Conservation (phyloP, 768 basidiomycete species). For the Mycena belliarum region DNA sequence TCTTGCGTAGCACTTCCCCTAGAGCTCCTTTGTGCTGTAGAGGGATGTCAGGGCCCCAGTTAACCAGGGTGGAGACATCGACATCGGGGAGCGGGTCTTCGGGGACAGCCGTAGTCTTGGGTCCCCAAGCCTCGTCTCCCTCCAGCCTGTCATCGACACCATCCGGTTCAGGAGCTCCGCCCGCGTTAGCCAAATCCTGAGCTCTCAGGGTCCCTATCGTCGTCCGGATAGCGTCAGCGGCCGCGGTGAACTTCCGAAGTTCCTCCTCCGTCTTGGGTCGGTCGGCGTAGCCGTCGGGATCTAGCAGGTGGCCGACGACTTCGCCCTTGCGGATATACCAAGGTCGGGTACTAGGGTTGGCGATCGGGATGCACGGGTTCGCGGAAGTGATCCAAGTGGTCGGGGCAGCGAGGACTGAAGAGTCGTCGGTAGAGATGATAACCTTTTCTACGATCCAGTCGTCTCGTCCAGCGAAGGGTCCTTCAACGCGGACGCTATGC, state of each 20-base stretch:
- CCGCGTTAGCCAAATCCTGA: too few species aligned
- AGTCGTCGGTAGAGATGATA: conserved; percentile 12
- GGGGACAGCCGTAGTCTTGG: conserved; percentile 27
- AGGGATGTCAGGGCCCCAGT: conserved; percentile 23
- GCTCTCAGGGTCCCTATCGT: too few species aligned
- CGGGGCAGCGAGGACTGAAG: conserved; percentile 11
- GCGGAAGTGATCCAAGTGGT: conserved; percentile 15
- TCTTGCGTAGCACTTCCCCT: conserved; percentile 7
- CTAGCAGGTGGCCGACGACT: conserved; percentile 9
- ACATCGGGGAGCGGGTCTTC: conserved; percentile 10
- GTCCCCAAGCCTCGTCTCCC: conserved; percentile 20
- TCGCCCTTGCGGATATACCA: conserved; percentile 15
- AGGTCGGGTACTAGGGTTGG: conserved; percentile 16
- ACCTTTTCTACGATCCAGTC: conserved; percentile 24
- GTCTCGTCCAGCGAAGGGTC: neutral
- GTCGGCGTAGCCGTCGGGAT: conserved; percentile 10
- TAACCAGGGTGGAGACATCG: conserved; percentile 17
- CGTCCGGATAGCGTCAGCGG: neutral
- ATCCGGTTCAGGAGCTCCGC: too few species aligned
- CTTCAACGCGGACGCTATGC: neutral
- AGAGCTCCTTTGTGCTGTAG: neutral
- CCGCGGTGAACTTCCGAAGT: neutral
- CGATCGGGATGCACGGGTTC: conserved; percentile 17
- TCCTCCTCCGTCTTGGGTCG: neutral
- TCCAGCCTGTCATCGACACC: neutral